phyloP scores from a whole-genome alignment of 2,329 filamentous ascomycete genomes.

The Geoglossum cookeanum region DNA sequence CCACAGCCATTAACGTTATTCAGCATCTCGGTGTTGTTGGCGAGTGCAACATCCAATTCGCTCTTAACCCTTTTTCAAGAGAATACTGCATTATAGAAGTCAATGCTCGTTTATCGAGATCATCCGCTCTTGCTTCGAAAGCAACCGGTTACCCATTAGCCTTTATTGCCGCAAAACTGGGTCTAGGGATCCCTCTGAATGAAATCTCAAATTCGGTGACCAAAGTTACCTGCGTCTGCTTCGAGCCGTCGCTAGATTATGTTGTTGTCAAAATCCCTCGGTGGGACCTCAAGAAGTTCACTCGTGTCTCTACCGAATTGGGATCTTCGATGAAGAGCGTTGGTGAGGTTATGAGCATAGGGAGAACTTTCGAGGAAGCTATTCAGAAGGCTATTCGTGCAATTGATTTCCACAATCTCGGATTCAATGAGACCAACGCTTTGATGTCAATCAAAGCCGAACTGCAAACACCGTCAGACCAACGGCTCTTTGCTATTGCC shows the following conservation, averaged over 20 bases:
- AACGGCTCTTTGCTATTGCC: conserved; percentile 90
- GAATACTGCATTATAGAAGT: conserved; percentile 99
- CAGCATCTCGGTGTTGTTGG: conserved; percentile 92
- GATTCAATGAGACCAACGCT: conserved; percentile 79
- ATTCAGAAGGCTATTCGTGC: conserved; percentile 95
- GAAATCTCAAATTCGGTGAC: conserved; percentile 94
- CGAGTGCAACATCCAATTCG: conserved; percentile 98
- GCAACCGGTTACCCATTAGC: conserved; percentile 91
- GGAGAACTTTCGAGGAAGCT: conserved; percentile 89
- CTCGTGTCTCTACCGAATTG: conserved; percentile 82
- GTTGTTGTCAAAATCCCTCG: conserved; percentile 97
- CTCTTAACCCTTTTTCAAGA: conserved; percentile 79
- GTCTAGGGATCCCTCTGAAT: conserved; percentile 84
- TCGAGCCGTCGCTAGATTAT: conserved; percentile 95
- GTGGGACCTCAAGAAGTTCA: conserved; percentile 99
- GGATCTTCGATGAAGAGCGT: conserved; percentile 99
- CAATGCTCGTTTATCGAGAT: conserved; percentile 88
- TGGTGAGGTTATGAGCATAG: conserved; percentile 97
- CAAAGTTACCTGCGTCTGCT: conserved; percentile 88
- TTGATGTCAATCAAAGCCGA: conserved; percentile 94
- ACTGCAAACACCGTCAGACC: conserved; percentile 90
- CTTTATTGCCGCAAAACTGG: conserved; percentile 92
- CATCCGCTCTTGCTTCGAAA: conserved; percentile 89
- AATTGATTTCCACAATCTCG: conserved; percentile 87
- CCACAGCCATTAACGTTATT: conserved; percentile 92